A percentile compares a stretch with the other conserved stretches of the same genome.
Conservation (phyloP, 2,329 filamentous ascomycete genomes). For the Aspergillus sp. region DNA sequence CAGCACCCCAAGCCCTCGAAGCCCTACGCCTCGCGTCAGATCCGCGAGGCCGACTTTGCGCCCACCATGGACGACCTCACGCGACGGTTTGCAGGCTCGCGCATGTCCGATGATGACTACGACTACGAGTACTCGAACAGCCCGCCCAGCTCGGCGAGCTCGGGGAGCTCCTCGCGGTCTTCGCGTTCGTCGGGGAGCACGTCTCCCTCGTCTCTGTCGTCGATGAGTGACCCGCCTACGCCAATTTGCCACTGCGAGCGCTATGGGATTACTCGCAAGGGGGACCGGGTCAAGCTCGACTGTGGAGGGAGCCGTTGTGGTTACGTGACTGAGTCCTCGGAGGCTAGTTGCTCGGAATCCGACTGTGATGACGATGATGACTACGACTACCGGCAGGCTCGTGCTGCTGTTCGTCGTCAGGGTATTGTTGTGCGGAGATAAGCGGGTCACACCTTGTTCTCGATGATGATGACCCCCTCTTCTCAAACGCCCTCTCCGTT, state of each 20-base stretch:
- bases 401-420: constrained; percentile 27
- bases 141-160: constrained; percentile 58
- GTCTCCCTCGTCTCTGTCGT: constrained; percentile 51
- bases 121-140: constrained; percentile 54
- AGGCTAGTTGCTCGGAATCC: constrained; percentile 59
- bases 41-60: constrained; percentile 75
- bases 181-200: constrained; percentile 59
- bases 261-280: constrained; percentile 90
- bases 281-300: constrained; percentile 91
- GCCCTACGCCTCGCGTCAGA: constrained; percentile 77
- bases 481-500: too few species aligned
- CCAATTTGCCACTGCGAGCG: constrained; percentile 82
- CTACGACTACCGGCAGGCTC: constrained; percentile 31
- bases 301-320: constrained; percentile 84
- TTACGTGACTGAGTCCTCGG: constrained; percentile 57
- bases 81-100: constrained; percentile 63
- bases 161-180: constrained; percentile 49
- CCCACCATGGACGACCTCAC: constrained; percentile 72
- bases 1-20: constrained; percentile 81
- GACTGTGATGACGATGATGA: constrained; percentile 34
- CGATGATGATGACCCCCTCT: background rate
- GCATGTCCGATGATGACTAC: constrained; percentile 62
- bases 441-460: constrained; percentile 4
- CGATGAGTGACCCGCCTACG: constrained; percentile 53
- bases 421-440: constrained; percentile 34